Conservation (phyloP, 345 rosid species). For the Linum trigynum region DNA sequence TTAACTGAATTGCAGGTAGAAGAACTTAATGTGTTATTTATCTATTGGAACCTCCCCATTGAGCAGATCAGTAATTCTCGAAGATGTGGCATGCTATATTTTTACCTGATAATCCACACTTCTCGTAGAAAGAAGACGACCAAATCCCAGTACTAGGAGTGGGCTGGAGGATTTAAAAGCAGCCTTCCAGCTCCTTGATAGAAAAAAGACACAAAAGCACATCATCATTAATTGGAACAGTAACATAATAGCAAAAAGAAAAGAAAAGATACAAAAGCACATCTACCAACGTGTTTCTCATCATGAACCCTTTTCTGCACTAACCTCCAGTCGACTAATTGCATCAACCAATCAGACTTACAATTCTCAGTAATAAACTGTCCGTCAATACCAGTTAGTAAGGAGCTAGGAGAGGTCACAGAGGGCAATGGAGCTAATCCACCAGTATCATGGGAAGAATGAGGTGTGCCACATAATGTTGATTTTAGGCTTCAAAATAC, state of each 20-base stretch:
- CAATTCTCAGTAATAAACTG: no score
- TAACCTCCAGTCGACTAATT: no score
- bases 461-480: no score
- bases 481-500: no score
- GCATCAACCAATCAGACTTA: no score
- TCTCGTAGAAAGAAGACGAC: slow-evolving; percentile 56
- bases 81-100: background rate
- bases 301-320: no score
- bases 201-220: slow-evolving; percentile 3
- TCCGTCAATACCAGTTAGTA: no score
- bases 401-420: no score
- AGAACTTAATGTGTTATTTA: background rate
- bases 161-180: slow-evolving; percentile 53
- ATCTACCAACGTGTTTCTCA: background rate
- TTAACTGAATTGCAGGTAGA: background rate
- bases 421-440: no score
- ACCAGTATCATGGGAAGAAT: no score
- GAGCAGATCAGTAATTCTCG: background rate
- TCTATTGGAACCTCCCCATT: background rate
- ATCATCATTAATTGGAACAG: background rate
- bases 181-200: slow-evolving; percentile 50
- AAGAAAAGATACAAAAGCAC: background rate
- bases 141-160: slow-evolving; percentile 59
- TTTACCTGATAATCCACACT: slow-evolving; percentile 86
- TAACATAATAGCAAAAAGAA: background rate